A percentile compares a stretch with the other conserved stretches of the same genome.
Evolutionary conservation across 352 stramenopile species (phyloP).

Genomic region (Phytophthora colocasiae): DNA sequence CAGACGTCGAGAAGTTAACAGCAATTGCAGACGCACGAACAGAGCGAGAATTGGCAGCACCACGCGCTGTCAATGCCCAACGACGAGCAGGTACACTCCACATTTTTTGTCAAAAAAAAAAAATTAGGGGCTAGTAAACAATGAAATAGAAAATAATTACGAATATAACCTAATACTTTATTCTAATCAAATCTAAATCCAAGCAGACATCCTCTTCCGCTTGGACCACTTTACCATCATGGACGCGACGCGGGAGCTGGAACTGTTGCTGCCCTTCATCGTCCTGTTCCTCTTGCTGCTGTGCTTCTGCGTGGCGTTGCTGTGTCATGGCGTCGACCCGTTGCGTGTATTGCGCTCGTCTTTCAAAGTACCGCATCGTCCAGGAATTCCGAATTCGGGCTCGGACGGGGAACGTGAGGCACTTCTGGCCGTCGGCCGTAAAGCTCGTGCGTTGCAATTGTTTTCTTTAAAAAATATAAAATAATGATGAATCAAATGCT

Average conservation of each 20-base stretch:
- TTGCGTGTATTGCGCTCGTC: slow-evolving; percentile 64
- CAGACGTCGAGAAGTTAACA: slow-evolving; percentile 18
- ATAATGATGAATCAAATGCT: not conserved
- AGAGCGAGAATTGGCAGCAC: not conserved
- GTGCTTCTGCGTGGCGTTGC: slow-evolving; percentile 50
- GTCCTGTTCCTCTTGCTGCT: slow-evolving; percentile 52
- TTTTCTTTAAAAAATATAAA: slow-evolving; percentile 4
- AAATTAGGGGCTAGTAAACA: slow-evolving; percentile 4
- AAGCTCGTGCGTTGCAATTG: slow-evolving; percentile 41
- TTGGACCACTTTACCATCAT: slow-evolving; percentile 3
- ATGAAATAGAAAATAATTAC: not conserved
- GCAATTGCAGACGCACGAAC: not conserved
- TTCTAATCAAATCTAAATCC: not conserved
- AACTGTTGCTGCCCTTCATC: slow-evolving; percentile 51
- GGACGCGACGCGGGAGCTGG: slow-evolving; percentile 38
- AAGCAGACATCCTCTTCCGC: slow-evolving; percentile 11
- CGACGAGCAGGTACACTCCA: slow-evolving; percentile 33
- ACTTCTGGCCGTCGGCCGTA: slow-evolving; percentile 48
- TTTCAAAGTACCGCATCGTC: slow-evolving; percentile 54
- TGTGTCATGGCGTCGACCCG: slow-evolving; percentile 69
- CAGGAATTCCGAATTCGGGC: slow-evolving; percentile 38
- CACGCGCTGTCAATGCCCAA: slow-evolving; percentile 6
- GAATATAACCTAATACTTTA: not conserved
- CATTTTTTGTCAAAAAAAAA: slow-evolving; percentile 15
- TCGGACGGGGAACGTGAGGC: slow-evolving; percentile 58